These are phyloP conservation scores for Nicotiana sylvestris DNA, from an alignment of 257 asterid genomes.

Conservation along the genomic window DNA sequence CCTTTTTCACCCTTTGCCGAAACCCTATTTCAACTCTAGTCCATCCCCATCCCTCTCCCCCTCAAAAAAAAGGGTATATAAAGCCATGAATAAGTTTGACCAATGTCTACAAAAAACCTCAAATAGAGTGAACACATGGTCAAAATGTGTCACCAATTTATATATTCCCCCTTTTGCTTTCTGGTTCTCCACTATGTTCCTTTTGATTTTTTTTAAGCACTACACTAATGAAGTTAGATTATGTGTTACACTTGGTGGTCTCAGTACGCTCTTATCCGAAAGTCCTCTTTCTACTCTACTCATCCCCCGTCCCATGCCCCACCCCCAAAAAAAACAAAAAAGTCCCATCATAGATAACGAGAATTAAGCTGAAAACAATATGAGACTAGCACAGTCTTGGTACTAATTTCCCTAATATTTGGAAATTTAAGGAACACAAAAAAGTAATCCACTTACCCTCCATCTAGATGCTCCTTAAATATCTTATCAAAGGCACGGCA, in stretches of 20 bases:
- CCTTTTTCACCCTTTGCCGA: not conserved
- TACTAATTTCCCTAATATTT: not conserved
- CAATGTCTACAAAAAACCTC: not conserved
- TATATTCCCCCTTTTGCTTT: not conserved
- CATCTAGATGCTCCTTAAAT: conserved; percentile 21
- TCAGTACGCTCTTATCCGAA: not conserved
- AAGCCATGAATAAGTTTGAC: not conserved
- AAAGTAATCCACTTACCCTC: conserved; percentile 7
- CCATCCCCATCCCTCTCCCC: not conserved
- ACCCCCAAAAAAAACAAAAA: not conserved
- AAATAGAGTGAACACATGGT: not conserved
- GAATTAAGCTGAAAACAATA: not conserved
- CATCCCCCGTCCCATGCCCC: too few relatives aligned
- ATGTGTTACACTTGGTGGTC: not conserved
- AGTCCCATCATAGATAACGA: not conserved
- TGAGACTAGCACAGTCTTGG: not conserved
- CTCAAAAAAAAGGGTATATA: not conserved
- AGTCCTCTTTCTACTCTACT: not conserved
- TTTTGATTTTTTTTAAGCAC: not conserved
- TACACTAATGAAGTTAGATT: not conserved
- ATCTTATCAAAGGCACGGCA: conserved; percentile 27
- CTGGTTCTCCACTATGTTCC: not conserved
- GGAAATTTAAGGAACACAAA: not conserved
- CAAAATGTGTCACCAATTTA: not conserved
- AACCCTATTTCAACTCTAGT: not conserved